Evolutionary conservation across 768 basidiomycete genomes (phyloP), one percentile per base, ranked within the genome.

Genomic region (Boletus subcaerulescens): DNA sequence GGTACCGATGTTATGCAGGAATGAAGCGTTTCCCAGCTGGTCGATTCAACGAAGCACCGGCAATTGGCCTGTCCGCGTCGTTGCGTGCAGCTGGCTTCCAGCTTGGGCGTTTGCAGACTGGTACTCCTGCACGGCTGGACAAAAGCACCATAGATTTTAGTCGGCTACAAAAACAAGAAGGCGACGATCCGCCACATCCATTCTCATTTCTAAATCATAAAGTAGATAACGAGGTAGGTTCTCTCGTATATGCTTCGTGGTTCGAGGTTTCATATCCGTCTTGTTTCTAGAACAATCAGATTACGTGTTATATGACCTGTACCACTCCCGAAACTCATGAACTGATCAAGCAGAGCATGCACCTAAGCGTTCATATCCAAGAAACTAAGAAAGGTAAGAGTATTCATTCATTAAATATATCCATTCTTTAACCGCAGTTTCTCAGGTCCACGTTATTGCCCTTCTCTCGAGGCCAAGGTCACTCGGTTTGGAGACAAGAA

Each of bases 371-470:
- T 7, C 93, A 95, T 66, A 89, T 96, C 9, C 88, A 91, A 63
- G 93, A 95, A 68, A 88, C 91, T 0, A 89, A 86, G 71, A 93
- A 89, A 73, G 93, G 91, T 84, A 9, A 4, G 26, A 29, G 45
- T 47, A 35, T 17, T n/a, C 14, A 43, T 35, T 50, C 4, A 20
- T 22, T 10, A n/a, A 2, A 24, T 38, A 17, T 35, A 4, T 20
- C 48, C 17, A 13, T 42, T 22, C 2, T 33, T 35, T 42, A 8
- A 56, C 44, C 29, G 45, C 22, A 14, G 1, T 11, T 44, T 18
- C 17, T 15, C 52, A 92, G 91, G 93, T 2, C 93, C 93, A 6
- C 81, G 93, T 18, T 96, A 96, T 68, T 96, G 93, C 59, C 93
- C 93, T 7, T 93, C 91, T 0, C 77, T 96, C 1, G 93, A 96